A percentile compares a stretch with the other conserved stretches of the same genome.
Evolutionary conservation across 495 filamentous ascomycete genomes (phyloP).

Genomic region (Haplographium delicatum): DNA sequence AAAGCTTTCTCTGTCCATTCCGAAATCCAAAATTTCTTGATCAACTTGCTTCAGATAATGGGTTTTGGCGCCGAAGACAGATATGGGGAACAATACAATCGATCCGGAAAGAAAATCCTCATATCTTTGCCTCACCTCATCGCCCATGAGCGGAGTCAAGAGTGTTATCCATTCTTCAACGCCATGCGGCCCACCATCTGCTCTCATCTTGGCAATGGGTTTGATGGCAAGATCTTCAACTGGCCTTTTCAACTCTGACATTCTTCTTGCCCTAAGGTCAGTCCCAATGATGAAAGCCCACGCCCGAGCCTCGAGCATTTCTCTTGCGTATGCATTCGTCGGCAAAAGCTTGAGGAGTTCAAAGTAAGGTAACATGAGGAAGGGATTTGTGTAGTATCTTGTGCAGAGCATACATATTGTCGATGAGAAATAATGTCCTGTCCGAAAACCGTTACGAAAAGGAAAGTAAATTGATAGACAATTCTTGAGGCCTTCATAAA

Average conservation of each 20-base stretch:
- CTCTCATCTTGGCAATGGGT: constrained; percentile 3
- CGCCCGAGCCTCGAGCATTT: constrained; percentile 5
- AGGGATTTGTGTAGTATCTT: constrained; percentile 20
- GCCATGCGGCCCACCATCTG: constrained; percentile 8
- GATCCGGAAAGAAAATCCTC: constrained; percentile 11
- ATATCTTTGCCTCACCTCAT: constrained; percentile 7
- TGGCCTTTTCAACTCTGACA: constrained; percentile 9
- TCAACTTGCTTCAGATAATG: constrained; percentile 13
- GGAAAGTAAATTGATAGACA: constrained; percentile 19
- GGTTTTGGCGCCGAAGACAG: constrained; percentile 12
- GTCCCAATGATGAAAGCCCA: constrained; percentile 13
- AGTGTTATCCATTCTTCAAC: constrained; percentile 9
- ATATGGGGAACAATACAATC: constrained; percentile 2
- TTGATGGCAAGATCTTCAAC: constrained; percentile 21
- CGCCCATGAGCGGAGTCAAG: constrained; percentile 12
- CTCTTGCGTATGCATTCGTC: constrained; percentile 7
- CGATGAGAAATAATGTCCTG: constrained; percentile 10
- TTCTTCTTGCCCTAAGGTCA: constrained; percentile 11
- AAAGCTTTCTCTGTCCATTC: constrained; percentile 18
- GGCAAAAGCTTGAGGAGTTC: constrained; percentile 10
- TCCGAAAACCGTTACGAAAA: constrained; percentile 15
- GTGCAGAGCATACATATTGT: constrained; percentile 17
- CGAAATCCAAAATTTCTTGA: constrained; percentile 19
- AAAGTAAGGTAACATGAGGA: constrained; percentile 5
- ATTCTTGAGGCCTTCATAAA: constrained; percentile 16